These are phyloP conservation scores for Mycena metata DNA, from an alignment of 768 basidiomycete genomes.

Conservation along the genomic window DNA sequence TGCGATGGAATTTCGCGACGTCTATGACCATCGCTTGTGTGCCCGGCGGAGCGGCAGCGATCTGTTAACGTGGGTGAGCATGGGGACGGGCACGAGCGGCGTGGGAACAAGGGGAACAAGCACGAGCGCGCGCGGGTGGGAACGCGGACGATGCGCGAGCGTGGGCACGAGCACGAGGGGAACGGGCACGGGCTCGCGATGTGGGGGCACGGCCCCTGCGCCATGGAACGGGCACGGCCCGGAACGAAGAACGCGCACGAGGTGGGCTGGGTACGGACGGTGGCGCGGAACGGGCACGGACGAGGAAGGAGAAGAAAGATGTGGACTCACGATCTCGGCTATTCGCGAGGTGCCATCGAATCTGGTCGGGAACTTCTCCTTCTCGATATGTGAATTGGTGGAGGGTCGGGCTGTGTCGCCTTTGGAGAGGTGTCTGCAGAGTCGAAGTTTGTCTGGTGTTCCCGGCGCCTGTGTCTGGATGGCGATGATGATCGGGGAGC, in stretches of 20 bases:
- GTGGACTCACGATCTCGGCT: conserved; percentile 33
- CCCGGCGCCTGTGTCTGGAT: conserved; percentile 41
- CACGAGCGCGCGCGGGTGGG: too few relatives aligned
- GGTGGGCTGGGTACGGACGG: too few relatives aligned
- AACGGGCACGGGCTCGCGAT: too few relatives aligned
- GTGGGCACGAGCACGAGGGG: neutral
- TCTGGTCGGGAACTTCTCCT: conserved; percentile 37
- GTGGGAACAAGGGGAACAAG: too few relatives aligned
- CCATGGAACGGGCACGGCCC: too few relatives aligned
- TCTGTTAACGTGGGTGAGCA: neutral
- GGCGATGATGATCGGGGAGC: conserved; percentile 25
- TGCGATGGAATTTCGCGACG: conserved; percentile 52
- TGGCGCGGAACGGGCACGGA: too few relatives aligned
- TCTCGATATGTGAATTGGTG: conserved; percentile 35
- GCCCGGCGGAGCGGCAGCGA: conserved; percentile 16
- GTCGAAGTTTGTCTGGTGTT: conserved; percentile 33
- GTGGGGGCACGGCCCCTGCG: too few relatives aligned
- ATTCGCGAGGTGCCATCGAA: conserved; percentile 28
- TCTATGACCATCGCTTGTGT: conserved; percentile 33
- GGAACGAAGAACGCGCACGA: too few relatives aligned
- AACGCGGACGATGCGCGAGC: too few relatives aligned
- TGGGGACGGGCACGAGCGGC: too few relatives aligned
- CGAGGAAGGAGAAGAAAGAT: too few relatives aligned
- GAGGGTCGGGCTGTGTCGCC: conserved; percentile 5
- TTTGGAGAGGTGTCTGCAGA: conserved; percentile 40